Evolutionary conservation across 176 grass and related monocot genomes (phyloP).

Genomic region (Elaeis guineensis): DNA sequence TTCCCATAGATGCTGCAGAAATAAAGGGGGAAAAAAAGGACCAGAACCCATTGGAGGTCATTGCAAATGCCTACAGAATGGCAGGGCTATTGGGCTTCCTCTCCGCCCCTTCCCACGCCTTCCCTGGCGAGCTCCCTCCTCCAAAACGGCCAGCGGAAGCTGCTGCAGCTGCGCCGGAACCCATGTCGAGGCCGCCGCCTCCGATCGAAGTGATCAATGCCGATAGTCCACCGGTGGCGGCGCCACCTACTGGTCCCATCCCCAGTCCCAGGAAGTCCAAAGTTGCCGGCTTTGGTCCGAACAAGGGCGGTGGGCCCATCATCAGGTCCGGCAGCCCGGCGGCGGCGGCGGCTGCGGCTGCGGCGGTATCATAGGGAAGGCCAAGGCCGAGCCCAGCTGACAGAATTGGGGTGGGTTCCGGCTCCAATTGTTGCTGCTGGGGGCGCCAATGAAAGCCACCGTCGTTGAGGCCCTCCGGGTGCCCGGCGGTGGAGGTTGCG

Average conservation of each 20-base stretch:
- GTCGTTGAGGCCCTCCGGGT: constrained; percentile 33
- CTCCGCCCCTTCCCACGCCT: constrained; percentile 20
- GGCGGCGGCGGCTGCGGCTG: not conserved
- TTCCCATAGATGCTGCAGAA: no score
- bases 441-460: constrained; percentile 37
- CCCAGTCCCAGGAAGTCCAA: constrained; percentile 79
- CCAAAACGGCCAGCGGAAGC: no score
- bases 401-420: constrained; percentile 33
- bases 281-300: constrained; percentile 64
- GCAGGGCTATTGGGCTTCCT: constrained; percentile 39
- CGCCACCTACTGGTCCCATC: constrained; percentile 46
- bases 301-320: constrained; percentile 63
- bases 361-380: constrained; percentile 40
- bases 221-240: constrained; percentile 34
- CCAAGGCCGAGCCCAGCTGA: constrained; percentile 77
- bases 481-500: constrained; percentile 17
- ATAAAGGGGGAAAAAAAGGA: no score
- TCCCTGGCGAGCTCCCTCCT: not conserved
- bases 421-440: constrained; percentile 27
- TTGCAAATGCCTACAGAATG: constrained; percentile 26
- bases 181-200: constrained; percentile 44
- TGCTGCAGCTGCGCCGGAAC: constrained; percentile 10
- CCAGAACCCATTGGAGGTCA: no score
- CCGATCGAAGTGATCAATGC: constrained; percentile 56
- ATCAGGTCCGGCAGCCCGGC: constrained; percentile 51